Evolutionary conservation across 306 rosid species (phyloP), one percentile per base, ranked within the genome.

Genomic region (Clitoria ternatea): DNA sequence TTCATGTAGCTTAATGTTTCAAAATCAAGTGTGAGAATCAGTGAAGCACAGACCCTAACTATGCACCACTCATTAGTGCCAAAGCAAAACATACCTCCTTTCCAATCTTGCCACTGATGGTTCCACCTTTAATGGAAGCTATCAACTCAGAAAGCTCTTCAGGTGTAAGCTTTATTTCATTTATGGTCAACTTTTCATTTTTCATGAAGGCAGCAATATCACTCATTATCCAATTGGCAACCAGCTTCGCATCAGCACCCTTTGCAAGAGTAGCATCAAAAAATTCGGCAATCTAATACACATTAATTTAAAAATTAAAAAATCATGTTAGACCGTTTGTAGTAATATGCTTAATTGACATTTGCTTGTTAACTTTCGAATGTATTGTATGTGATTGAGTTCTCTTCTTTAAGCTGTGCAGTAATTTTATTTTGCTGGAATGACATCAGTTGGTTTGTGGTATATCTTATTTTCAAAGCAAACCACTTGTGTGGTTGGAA

Each of bases 161-260:
- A 18, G 96, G 88, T 36, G 84, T 83, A 79, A 94, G 96, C 72
- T 83, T 90, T 68, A 90, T 80, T 80, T 90, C 96, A 64, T 75
- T 84, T 69, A 89, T 79, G 56, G 88, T 78, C 73, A 94, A 75
- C 86, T 94, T 89, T 61, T 94, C 97, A 79, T 87, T 88, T 81
- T 94, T 94, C 95, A 90, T 74, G 77, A 83, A 89, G 26, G 96
- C 95, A 49, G 97, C 92, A 76, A 94, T 81, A 71, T 94, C 98
- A 43, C 96, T 83, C 97, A 90, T 94, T 77, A 94, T 87, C 97
- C 98, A 94, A 79, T 94, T 90, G 81, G 96, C 87, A 53, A 88
- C 96, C 39, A 91, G 80, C 87, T 94, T 94, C 77, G 87, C 82
- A 66, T 90, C 97, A 22, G 92, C 92, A 42, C 96, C 97, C 72